phyloP scores from a whole-genome alignment of 331 rosid species.

The Malus hybrid region DNA sequence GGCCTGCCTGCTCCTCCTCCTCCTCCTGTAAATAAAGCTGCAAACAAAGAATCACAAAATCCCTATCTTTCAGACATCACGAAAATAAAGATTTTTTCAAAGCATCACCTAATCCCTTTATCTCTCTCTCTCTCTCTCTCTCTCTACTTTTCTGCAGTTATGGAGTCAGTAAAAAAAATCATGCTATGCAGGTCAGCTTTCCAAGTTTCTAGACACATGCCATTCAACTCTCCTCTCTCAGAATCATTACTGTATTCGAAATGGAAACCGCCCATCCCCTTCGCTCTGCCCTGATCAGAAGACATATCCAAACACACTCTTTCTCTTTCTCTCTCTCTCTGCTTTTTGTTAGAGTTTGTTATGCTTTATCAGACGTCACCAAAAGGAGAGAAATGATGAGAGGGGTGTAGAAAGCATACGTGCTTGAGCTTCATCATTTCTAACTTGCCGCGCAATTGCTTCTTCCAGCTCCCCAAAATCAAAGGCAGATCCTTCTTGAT shows the following conservation, averaged over 20 bases:
- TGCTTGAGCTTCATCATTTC: conserved; percentile 74
- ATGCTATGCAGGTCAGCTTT: conserved; percentile 41
- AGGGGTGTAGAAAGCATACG: conserved; percentile 36
- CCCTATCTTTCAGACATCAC: conserved; percentile 36
- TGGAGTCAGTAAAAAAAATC: conserved; percentile 56
- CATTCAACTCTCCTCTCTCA: conserved; percentile 40
- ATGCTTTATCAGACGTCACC: conserved; percentile 43
- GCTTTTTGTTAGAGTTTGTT: conserved; percentile 35
- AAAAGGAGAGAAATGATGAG: conserved; percentile 6
- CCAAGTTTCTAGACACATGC: conserved; percentile 60
- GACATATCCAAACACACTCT: conserved; percentile 38
- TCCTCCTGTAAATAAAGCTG: conserved; percentile 65
- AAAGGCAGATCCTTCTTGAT: conserved; percentile 63
- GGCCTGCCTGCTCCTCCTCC: conserved; percentile 41
- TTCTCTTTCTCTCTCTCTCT: conserved; percentile 21
- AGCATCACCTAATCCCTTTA: background rate
- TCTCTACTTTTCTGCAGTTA: conserved; percentile 50
- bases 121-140: background rate
- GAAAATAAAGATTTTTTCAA: conserved; percentile 1
- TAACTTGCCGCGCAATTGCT: conserved; percentile 77
- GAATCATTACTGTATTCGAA: conserved; percentile 67
- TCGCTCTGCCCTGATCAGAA: conserved; percentile 14
- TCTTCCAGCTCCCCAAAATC: conserved; percentile 90
- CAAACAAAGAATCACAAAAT: conserved; percentile 53
- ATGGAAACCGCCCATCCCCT: conserved; percentile 27